Conservation (phyloP, 2,329 filamentous ascomycete genomes). For the Simplicillium sp. region DNA sequence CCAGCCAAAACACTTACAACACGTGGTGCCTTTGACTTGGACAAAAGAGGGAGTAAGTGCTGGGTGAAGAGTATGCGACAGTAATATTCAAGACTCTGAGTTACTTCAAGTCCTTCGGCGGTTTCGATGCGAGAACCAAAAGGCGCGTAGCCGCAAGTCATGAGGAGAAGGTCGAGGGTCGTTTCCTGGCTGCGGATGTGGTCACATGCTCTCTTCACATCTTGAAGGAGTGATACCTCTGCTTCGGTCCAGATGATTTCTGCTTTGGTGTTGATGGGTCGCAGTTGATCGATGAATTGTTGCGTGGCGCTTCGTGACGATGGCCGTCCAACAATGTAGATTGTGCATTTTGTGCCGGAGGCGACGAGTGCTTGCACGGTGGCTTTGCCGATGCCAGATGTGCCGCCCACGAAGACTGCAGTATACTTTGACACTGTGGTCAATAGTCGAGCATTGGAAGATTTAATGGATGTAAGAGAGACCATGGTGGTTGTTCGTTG, state of each 20-base stretch:
- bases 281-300: constrained; percentile 25
- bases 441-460: too few species aligned
- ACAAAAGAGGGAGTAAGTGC: constrained; percentile 29
- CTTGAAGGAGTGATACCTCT: constrained; percentile 33
- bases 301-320: constrained; percentile 18
- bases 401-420: constrained; percentile 32
- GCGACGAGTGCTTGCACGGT: constrained; percentile 26
- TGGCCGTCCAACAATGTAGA: constrained; percentile 33
- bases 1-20: constrained; percentile 17
- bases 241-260: constrained; percentile 31
- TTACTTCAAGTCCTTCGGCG: constrained; percentile 30
- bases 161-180: constrained; percentile 31
- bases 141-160: constrained; percentile 32
- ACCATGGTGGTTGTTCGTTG: too few species aligned
- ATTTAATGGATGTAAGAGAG: too few species aligned
- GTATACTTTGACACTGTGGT: too few species aligned
- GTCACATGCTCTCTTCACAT: constrained; percentile 27
- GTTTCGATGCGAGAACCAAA: constrained; percentile 27
- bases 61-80: constrained; percentile 29
- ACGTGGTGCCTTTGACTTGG: constrained; percentile 12
- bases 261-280: constrained; percentile 24
- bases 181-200: constrained; percentile 26
- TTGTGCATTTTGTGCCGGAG: constrained; percentile 21
- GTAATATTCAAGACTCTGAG: constrained; percentile 30
- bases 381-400: constrained; percentile 33